Conservation (phyloP, 2,329 filamentous ascomycete species). For the Sporothrix pseudoabietina region DNA sequence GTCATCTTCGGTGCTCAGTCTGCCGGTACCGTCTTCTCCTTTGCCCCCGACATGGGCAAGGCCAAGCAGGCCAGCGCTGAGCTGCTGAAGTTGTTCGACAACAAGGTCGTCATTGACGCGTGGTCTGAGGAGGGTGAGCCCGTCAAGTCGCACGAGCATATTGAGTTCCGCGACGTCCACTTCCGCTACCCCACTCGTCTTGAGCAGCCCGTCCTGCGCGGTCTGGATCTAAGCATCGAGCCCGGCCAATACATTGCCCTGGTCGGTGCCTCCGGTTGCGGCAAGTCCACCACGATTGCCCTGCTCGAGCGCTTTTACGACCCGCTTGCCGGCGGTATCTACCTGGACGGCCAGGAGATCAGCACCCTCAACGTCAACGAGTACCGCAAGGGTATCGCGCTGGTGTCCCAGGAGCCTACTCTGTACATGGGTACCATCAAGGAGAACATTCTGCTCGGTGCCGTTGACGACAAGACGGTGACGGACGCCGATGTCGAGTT, state of each 20-base stretch:
- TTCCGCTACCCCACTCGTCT: conserved; percentile 92
- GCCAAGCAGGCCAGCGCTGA: conserved; percentile 80
- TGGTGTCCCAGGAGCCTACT: conserved; percentile 93
- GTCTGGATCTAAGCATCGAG: conserved; percentile 71
- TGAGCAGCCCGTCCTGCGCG: conserved; percentile 88
- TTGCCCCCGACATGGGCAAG: conserved; percentile 91
- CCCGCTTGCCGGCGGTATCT: conserved; percentile 75
- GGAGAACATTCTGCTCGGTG: conserved; percentile 86
- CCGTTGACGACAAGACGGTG: conserved; percentile 62
- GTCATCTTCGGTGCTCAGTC: conserved; percentile 92
- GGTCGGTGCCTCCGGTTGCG: conserved; percentile 91
- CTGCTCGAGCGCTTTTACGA: conserved; percentile 95
- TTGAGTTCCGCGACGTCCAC: conserved; percentile 91
- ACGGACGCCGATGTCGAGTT: conserved; percentile 71
- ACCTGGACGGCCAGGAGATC: conserved; percentile 81
- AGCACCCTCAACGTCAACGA: conserved; percentile 78
- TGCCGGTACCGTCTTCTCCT: conserved; percentile 85
- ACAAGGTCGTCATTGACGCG: conserved; percentile 76
- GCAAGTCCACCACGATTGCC: conserved; percentile 91
- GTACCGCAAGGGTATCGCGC: conserved; percentile 79
- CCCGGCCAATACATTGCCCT: conserved; percentile 85
- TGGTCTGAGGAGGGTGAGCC: conserved; percentile 72
- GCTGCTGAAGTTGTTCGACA: conserved; percentile 82
- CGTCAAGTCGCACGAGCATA: conserved; percentile 64
- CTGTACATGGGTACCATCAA: conserved; percentile 89